Base-by-base conservation (phyloP, 164 flowering plant genomes). In the Tetracentron sinense region DNA sequence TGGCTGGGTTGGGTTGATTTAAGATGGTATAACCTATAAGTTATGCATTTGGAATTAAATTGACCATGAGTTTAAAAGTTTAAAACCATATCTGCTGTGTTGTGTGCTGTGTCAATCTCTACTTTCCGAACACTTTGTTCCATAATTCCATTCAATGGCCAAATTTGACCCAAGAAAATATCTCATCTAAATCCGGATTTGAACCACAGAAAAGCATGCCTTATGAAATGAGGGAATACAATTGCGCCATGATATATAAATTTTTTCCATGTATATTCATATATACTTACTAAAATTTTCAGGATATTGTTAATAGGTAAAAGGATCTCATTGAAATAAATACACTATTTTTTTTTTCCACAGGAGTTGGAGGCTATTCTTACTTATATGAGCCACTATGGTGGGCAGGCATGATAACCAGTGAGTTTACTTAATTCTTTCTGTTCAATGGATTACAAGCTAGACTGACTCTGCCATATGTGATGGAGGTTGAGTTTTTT, bases 391-490 rank as follows among this genome's bases (percentile, higher is more conserved):
- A 91, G 74, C 97, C 97, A 30, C 86, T 91, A 14, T 91, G 97
- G 97, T 91, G 97, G 97, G 82, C 77, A 29, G 97, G 97, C 77
- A 88, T 91, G 95, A 85, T 84, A 69, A 84, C 97, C 74, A 91
- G 96, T 91, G 65, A 82, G 97, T n/a, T 85, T 54, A 16, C 42
- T 27, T n/a, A 20, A 25, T 27, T 2, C 19, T 56, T 55, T 30
- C 28, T 48, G 7, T 58, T 26, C 1, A 22, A 8, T 25, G 31
- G 2, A 60, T 49, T 63, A 7, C 16, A 20, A 49, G 27, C 19
- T 42, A 31, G 33, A 54, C 12, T 1, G 1, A 10, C 20, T 55
- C 28, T n/a, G n/a, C n/a, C n/a, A n/a, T n/a, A n/a, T n/a, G n/a
- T n/a, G n/a, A 1, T 7, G 5, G 28, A 10, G 20, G 0, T 51